These are phyloP conservation scores for Pulveroboletus sp. DNA, from an alignment of 768 basidiomycete genomes.

Conservation along the genomic window DNA sequence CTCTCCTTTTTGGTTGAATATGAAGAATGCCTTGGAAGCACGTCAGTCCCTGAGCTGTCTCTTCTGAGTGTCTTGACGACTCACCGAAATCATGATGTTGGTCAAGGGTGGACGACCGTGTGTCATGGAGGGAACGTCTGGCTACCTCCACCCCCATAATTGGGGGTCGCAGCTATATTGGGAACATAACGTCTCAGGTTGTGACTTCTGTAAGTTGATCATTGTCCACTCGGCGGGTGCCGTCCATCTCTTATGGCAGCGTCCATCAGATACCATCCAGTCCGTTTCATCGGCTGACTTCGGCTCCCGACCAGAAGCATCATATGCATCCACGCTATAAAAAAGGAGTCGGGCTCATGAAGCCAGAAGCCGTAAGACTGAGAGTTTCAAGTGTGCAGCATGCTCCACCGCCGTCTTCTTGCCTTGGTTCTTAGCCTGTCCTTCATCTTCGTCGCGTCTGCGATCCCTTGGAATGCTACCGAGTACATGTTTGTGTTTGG, in stretches of 20 bases:
- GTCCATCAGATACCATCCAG: too few species aligned
- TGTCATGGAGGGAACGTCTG: neutral
- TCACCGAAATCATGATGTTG: conserved; percentile 44
- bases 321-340: neutral
- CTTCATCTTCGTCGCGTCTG: conserved; percentile 7
- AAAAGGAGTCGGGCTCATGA: neutral
- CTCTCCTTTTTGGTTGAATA: conserved; percentile 99
- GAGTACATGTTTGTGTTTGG: conserved; percentile 58
- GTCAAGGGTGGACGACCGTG: conserved; percentile 1
- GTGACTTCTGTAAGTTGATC: too few species aligned
- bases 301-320: neutral
- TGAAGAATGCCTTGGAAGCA: conserved; percentile 84
- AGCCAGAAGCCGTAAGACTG: neutral
- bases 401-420: neutral
- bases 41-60: conserved; percentile 1
- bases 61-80: conserved; percentile 11
- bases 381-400: neutral
- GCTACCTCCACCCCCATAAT: conserved; percentile 3
- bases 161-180: conserved; percentile 3
- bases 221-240: too few species aligned
- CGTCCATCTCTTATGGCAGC: too few species aligned
- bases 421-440: conserved; percentile 2
- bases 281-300: neutral
- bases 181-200: neutral
- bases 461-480: conserved; percentile 47